Percentiles rank a stretch among this genome's conserved stretches.
Conservation (phyloP, 129 eudicot species). For the Apium graveolens region DNA sequence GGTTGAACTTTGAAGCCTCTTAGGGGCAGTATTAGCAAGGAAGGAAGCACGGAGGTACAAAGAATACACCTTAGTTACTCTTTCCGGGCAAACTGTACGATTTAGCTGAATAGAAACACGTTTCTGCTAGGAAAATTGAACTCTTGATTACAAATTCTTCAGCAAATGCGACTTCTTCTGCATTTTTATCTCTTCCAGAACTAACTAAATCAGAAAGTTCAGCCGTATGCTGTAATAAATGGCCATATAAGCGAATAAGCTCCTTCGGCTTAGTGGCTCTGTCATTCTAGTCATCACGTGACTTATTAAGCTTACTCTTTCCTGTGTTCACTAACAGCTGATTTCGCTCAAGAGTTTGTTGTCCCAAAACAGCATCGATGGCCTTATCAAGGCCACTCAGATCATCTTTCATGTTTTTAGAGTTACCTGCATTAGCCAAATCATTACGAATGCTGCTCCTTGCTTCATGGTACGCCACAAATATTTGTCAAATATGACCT, state of each 20-base stretch:
- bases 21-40: too few species aligned
- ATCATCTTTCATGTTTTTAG: constrained; percentile 86
- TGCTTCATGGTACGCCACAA: constrained; percentile 83
- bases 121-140: constrained; percentile 69
- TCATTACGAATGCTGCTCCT: constrained; percentile 84
- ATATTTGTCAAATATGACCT: constrained; percentile 72
- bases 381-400: constrained; percentile 97
- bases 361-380: constrained; percentile 73
- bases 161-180: constrained; percentile 70
- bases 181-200: constrained; percentile 92
- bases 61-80: too few species aligned
- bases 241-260: constrained; percentile 85
- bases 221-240: constrained; percentile 79
- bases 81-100: too few species aligned
- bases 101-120: too few species aligned
- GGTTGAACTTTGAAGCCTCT: too few species aligned
- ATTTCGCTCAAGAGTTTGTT: constrained; percentile 85
- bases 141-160: constrained; percentile 78
- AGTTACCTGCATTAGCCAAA: constrained; percentile 72
- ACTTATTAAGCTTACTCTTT: constrained; percentile 69
- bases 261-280: constrained; percentile 91
- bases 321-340: constrained; percentile 73
- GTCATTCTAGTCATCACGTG: constrained; percentile 83
- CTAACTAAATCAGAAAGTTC: constrained; percentile 91
- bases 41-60: too few species aligned